Evolutionary conservation across 768 basidiomycete genomes (phyloP).

Genomic region (Lactarius trivialis): DNA sequence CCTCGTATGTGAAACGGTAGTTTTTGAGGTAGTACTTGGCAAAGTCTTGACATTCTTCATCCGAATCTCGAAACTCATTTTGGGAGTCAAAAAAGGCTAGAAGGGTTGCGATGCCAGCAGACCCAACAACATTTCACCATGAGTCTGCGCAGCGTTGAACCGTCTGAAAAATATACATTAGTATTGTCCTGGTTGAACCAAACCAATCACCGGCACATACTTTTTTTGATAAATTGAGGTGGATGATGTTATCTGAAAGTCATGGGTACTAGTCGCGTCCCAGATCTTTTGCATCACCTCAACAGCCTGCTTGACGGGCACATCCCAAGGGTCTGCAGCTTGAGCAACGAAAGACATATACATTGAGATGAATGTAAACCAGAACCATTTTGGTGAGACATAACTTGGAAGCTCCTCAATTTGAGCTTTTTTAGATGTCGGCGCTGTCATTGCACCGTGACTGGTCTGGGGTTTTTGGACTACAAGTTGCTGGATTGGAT

Average conservation of each 20-base stretch:
- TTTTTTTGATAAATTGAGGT: neutral
- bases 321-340: neutral
- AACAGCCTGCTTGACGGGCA: neutral
- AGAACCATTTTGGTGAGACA: neutral
- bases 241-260: neutral
- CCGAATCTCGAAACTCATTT: neutral
- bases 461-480: no score
- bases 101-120: neutral
- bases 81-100: neutral
- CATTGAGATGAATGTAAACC: neutral
- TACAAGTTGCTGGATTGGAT: no score
- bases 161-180: neutral
- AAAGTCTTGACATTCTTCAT: neutral
- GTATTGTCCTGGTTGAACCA: no score
- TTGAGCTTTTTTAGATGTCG: neutral
- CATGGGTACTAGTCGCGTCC: neutral
- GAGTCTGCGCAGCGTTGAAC: neutral
- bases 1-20: neutral
- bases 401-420: neutral
- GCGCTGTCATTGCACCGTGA: no score
- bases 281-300: constrained; percentile 2
- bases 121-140: neutral
- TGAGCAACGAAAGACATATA: constrained; percentile 1
- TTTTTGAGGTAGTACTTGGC: neutral
- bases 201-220: no score